Evolutionary conservation across 1,139 yeast species (phyloP), one percentile per base, ranked within the genome.

Genomic region (Yamadazyma membranifaciens): DNA sequence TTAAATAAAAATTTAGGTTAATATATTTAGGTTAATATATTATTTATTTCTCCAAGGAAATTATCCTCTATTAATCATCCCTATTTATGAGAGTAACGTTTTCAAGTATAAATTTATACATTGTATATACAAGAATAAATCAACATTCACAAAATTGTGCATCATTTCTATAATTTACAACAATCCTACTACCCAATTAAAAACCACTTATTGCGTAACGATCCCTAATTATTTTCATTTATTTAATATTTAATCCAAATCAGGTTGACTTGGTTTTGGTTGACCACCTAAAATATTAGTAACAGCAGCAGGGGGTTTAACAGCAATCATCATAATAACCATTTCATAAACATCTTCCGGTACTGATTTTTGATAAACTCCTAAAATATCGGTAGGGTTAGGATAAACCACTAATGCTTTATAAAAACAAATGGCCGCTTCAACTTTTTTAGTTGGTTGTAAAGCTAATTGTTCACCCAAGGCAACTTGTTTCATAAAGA

Each of bases 391-490:
- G 44, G 94, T 84, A 43, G 98, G 98, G 65, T 86, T 86, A 46
- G 98, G 98, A 65, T 91, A 92, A 38, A 89, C 91, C 29, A 87
- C 80, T 59, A 92, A 75, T n/a, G 97, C 98, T 65, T 89, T 87
- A 78, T 92, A 92, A 76, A 89, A 92, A 54, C 86, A 80, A 52
- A 89, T 72, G 33, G 98, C 98, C 33, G 96, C 84, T 44, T 83
- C 87, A 47, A 83, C 65, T 61, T 82, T 83, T 53, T 74, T 70
- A 46, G 78, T 80, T 48, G 85, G 80, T 33, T 69, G 60, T 36
- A 68, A 62, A 42, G 83, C 75, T 49, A 82, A 69, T 62, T 80
- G 82, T 62, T 91, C 98, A 60, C 96, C 98, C 40, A 75, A 62
- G 40, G 89, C 85, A 44, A 91, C 91, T 64, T 87, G 92, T 49